A percentile compares a stretch with the other conserved stretches of the same genome.
These are phyloP conservation scores for Beauveria australis DNA, from an alignment of 2,329 filamentous ascomycete species.

Conservation along the genomic window DNA sequence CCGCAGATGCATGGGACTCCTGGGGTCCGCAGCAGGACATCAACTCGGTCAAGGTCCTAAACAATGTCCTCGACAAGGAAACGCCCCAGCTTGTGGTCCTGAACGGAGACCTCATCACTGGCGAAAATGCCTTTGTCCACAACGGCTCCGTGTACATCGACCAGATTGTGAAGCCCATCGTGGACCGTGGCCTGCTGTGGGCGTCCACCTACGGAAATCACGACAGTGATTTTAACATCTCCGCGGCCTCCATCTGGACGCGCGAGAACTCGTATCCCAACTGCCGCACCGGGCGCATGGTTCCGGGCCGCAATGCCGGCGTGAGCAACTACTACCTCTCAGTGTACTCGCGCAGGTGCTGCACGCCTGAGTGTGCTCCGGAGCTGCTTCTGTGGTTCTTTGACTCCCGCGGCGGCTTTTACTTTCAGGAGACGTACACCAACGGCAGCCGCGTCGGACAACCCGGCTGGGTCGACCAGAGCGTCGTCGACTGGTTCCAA, in stretches of 20 bases:
- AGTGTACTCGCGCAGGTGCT: constrained; percentile 31
- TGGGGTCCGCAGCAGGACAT: constrained; percentile 32
- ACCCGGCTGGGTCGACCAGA: constrained; percentile 37
- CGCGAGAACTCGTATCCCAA: constrained; percentile 32
- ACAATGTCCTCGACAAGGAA: constrained; percentile 23
- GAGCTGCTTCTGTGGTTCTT: constrained; percentile 62
- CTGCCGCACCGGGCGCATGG: constrained; percentile 33
- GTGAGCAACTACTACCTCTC: constrained; percentile 41
- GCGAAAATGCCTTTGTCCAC: constrained; percentile 49
- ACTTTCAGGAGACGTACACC: constrained; percentile 32
- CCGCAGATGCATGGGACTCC: constrained; percentile 19
- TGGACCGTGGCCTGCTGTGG: constrained; percentile 48
- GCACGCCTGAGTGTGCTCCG: constrained; percentile 24
- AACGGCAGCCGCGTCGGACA: constrained; percentile 24
- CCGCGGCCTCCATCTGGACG: constrained; percentile 33
- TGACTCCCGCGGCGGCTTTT: constrained; percentile 52
- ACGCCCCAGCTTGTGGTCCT: constrained; percentile 6
- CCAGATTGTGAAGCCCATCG: constrained; percentile 48
- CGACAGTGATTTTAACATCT: constrained; percentile 53
- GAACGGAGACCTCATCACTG: constrained; percentile 65
- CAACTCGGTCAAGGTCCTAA: constrained; percentile 27
- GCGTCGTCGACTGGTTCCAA: constrained; percentile 38
- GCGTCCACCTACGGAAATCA: constrained; percentile 67
- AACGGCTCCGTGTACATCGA: constrained; percentile 52
- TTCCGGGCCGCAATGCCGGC: constrained; percentile 26